These are phyloP conservation scores for Geotrichum aggregatum DNA, from an alignment of 1,139 yeast genomes.

Conservation along the genomic window DNA sequence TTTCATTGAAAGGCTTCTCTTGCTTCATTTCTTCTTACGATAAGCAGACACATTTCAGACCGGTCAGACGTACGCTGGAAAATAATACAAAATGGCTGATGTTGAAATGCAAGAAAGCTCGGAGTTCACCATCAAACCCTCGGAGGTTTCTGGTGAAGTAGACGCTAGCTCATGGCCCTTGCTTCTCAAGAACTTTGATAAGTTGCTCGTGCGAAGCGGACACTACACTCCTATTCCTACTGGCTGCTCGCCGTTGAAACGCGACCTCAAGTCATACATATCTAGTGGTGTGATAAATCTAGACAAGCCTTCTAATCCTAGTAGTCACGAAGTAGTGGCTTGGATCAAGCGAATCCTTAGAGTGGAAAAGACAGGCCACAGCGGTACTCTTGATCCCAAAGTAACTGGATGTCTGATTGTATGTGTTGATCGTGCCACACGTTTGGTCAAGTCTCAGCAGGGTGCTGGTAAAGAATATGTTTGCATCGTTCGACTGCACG, in stretches of 20 bases:
- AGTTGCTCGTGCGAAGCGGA: constrained; percentile 88
- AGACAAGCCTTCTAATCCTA: constrained; percentile 97
- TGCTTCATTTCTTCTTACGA: constrained; percentile 2
- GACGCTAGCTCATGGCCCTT: constrained; percentile 96
- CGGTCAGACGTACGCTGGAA: background rate
- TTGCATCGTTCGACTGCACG: constrained; percentile 93
- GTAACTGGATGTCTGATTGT: constrained; percentile 93
- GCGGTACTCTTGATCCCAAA: constrained; percentile 98
- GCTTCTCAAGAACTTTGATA: constrained; percentile 87
- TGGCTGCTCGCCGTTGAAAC: constrained; percentile 89
- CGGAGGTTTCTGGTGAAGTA: constrained; percentile 63
- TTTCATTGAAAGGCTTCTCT: constrained; percentile 9
- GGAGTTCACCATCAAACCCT: constrained; percentile 76
- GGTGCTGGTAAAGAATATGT: constrained; percentile 99
- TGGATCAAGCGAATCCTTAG: constrained; percentile 96
- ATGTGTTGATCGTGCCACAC: constrained; percentile 95
- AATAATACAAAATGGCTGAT: constrained; percentile 26
- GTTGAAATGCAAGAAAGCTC: constrained; percentile 33
- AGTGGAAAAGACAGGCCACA: constrained; percentile 96
- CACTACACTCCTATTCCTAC: constrained; percentile 96
- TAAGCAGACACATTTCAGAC: background rate
- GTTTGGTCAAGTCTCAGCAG: constrained; percentile 96
- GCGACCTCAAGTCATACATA: constrained; percentile 85
- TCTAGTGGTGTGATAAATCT: constrained; percentile 94
- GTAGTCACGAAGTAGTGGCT: constrained; percentile 97